Evolutionary conservation across 441 rosid species (phyloP).

Genomic region (Erysimum pusillum): DNA sequence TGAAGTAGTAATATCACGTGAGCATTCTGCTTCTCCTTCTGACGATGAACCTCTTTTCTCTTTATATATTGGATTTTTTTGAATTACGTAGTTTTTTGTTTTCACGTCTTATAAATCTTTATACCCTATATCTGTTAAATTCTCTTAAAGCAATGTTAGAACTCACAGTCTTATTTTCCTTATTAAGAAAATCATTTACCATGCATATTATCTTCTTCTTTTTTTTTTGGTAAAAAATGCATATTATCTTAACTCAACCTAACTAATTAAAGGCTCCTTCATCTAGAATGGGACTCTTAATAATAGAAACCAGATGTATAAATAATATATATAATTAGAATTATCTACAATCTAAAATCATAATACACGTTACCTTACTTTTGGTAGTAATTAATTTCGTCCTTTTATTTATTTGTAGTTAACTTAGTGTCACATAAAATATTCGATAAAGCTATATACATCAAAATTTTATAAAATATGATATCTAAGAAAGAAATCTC

Average conservation of each 20-base stretch:
- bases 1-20: constrained; percentile 42
- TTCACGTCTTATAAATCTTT: background rate
- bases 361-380: background rate
- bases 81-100: background rate
- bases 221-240: too few relatives aligned
- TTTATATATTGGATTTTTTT: constrained; percentile 3
- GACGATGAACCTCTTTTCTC: constrained; percentile 26
- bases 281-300: background rate
- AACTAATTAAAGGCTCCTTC: background rate
- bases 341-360: background rate
- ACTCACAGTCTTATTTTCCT: background rate
- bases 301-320: background rate
- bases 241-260: background rate
- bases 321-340: background rate
- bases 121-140: background rate
- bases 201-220: background rate
- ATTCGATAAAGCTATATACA: background rate
- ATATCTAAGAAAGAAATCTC: background rate
- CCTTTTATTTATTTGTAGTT: background rate
- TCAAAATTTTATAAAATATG: background rate
- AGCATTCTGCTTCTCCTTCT: constrained; percentile 42
- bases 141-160: background rate
- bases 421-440: background rate
- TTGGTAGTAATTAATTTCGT: background rate
- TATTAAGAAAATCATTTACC: background rate